Evolutionary conservation across 2,329 filamentous ascomycete genomes (phyloP).

Genomic region (Ophiosphaerella korrae): DNA sequence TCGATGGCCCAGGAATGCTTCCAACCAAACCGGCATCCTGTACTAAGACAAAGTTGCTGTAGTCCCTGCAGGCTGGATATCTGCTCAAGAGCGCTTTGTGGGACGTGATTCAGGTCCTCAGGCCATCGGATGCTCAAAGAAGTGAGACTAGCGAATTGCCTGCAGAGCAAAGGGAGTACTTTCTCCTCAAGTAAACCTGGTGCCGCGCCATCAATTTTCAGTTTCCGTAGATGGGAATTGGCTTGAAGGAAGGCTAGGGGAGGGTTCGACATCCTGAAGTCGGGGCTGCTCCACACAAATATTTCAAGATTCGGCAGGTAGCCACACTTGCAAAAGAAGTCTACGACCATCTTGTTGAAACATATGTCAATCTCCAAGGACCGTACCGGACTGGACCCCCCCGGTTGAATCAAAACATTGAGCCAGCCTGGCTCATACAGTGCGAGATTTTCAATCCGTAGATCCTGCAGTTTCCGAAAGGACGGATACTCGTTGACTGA

Average conservation of each 20-base stretch:
- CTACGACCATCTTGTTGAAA: neutral
- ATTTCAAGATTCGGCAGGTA: slow-evolving; percentile 1
- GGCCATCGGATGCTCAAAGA: neutral
- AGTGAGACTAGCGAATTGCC: neutral
- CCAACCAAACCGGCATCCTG: neutral
- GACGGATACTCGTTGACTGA: neutral
- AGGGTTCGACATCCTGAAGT: neutral
- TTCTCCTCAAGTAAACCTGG: neutral
- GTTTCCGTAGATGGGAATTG: slow-evolving; percentile 1
- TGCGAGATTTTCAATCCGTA: neutral
- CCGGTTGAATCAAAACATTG: neutral
- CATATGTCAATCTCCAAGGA: slow-evolving; percentile 2
- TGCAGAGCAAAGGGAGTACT: neutral
- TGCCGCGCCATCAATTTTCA: slow-evolving; percentile 1
- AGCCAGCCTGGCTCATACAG: slow-evolving; percentile 1
- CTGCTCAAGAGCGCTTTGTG: neutral
- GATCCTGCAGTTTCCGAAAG: slow-evolving; percentile 2
- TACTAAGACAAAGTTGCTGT: neutral
- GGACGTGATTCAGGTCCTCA: neutral
- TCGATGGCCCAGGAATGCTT: neutral
- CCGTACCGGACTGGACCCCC: neutral
- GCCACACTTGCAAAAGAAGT: slow-evolving; percentile 3
- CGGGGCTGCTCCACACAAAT: neutral
- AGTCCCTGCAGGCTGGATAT: neutral
- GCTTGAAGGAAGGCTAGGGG: neutral